Evolutionary conservation across 352 stramenopile species (phyloP), one percentile per base, ranked within the genome.

Genomic region (Globisporangium lucens): DNA sequence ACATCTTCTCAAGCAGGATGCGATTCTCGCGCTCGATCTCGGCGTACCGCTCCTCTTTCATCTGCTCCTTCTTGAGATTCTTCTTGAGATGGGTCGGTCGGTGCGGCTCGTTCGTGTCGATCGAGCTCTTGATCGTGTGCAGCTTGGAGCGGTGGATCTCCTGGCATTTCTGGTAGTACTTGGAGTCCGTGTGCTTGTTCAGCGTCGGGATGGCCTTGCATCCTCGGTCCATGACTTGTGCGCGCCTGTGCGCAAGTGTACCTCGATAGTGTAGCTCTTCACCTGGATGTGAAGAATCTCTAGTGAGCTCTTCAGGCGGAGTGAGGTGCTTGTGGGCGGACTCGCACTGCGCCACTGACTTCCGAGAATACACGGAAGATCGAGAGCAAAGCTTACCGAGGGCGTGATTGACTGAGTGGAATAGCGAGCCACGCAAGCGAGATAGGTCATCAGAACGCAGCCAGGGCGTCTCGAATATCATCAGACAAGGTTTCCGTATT

Each of bases 1-100:
- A 97, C 96, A 99, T 99, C 73, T 99, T 99, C 71, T 98, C 91
- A 46, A 99, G 79, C 61, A 99, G 68, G 51, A 99, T 95, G 61
- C 95, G 89, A 73, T 99, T 99, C 73, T 99, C 97, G 20, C 92
- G 91, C 78, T 99, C 96, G 67, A 99, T 99, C 70, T 97, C 86
- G 30, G 89, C 89, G 60, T 94, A 96, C 55, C 94, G 82, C 52
- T 99, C 97, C 75, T 99, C 95, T 71, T 98, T 98, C 76, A 99
- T 90, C 69, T 98, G 92, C 75, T 99, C 97, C 65, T 97, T 98
- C 78, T 99, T 99, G 38, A 97, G 83, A 69, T 99, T 99, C 79
- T 98, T 98, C 70, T 78, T 76, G 33, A 98, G 65, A 56, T 98
- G 95, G n/a, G 83, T 86, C 49, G 96, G 97, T 4, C 89, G 84